Conservation (phyloP, 2,329 filamentous ascomycete genomes). For the Sporothrix sp. region DNA sequence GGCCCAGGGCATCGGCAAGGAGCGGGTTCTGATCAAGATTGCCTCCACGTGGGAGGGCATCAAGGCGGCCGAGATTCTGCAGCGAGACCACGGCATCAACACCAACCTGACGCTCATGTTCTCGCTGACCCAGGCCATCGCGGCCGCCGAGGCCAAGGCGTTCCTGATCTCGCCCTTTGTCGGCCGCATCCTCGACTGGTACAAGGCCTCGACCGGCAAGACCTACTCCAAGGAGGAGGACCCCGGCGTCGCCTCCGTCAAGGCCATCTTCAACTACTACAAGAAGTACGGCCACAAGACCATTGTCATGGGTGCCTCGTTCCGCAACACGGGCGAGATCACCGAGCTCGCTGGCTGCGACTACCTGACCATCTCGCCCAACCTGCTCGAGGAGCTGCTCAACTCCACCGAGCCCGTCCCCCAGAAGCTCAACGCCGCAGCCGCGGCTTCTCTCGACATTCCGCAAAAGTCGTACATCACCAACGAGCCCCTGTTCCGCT, state of each 20-base stretch:
- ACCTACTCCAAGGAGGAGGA: slow-evolving; percentile 84
- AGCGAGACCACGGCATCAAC: slow-evolving; percentile 94
- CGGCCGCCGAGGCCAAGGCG: slow-evolving; percentile 85
- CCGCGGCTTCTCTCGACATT: slow-evolving; percentile 60
- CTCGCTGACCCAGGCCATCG: slow-evolving; percentile 88
- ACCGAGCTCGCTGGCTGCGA: slow-evolving; percentile 97
- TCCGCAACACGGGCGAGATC: slow-evolving; percentile 94
- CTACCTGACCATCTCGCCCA: slow-evolving; percentile 96
- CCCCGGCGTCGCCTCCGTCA: slow-evolving; percentile 90
- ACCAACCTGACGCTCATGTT: slow-evolving; percentile 99
- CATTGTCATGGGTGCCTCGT: slow-evolving; percentile 98
- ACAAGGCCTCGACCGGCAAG: slow-evolving; percentile 93
- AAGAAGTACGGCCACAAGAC: slow-evolving; percentile 99
- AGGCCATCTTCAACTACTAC: slow-evolving; percentile 99
- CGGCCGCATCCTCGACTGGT: slow-evolving; percentile 98
- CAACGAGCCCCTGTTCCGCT: slow-evolving; percentile 86
- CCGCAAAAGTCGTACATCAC: slow-evolving; percentile 86
- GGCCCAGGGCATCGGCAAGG: slow-evolving; percentile 81
- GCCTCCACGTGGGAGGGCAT: slow-evolving; percentile 99
- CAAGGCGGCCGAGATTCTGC: slow-evolving; percentile 94
- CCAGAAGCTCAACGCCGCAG: slow-evolving; percentile 76
- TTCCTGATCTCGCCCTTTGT: slow-evolving; percentile 99
- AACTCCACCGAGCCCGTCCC: slow-evolving; percentile 75
- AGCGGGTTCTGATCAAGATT: slow-evolving; percentile 95
- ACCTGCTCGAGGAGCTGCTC: slow-evolving; percentile 85